A percentile compares a stretch with the other conserved stretches of the same genome.
phyloP scores from a whole-genome alignment of 2,329 filamentous ascomycete species.

The Fusarium beomiforme region DNA sequence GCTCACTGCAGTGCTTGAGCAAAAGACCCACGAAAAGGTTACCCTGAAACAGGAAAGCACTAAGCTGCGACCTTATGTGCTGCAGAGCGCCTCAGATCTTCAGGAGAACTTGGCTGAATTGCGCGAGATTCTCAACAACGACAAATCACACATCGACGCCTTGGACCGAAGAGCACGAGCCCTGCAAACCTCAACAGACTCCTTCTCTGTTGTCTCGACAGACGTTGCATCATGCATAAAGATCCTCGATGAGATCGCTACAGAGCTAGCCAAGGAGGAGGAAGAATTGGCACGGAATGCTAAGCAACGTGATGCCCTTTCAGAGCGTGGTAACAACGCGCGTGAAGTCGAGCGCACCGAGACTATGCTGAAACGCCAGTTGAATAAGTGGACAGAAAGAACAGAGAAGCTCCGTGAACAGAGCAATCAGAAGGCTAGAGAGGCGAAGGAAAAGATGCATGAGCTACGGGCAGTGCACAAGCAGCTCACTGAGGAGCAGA shows the following conservation, averaged over 20 bases:
- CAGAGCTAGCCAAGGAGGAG: conserved; percentile 89
- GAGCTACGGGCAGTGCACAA: conserved; percentile 83
- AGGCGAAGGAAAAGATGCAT: conserved; percentile 90
- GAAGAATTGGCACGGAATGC: conserved; percentile 85
- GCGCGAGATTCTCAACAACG: conserved; percentile 77
- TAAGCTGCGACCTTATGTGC: conserved; percentile 90
- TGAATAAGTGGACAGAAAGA: conserved; percentile 85
- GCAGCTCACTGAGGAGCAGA: conserved; percentile 83
- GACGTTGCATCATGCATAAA: conserved; percentile 92
- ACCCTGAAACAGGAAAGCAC: conserved; percentile 83
- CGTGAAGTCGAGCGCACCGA: conserved; percentile 92
- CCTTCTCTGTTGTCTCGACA: conserved; percentile 82
- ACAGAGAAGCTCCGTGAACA: conserved; percentile 85
- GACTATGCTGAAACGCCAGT: conserved; percentile 81
- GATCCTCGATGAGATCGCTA: conserved; percentile 84
- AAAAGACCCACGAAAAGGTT: conserved; percentile 75
- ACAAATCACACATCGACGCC: conserved; percentile 86
- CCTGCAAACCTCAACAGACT: conserved; percentile 90
- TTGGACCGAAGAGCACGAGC: conserved; percentile 89
- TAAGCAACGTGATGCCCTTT: conserved; percentile 85
- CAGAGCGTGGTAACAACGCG: conserved; percentile 88
- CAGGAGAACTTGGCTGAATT: conserved; percentile 86
- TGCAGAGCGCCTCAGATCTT: conserved; percentile 85
- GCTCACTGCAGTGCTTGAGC: conserved; percentile 76
- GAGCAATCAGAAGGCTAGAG: conserved; percentile 81